These are phyloP conservation scores for Cutaneotrichosporon daszewskae DNA, from an alignment of 1,284 basidiomycete species.

Conservation along the genomic window DNA sequence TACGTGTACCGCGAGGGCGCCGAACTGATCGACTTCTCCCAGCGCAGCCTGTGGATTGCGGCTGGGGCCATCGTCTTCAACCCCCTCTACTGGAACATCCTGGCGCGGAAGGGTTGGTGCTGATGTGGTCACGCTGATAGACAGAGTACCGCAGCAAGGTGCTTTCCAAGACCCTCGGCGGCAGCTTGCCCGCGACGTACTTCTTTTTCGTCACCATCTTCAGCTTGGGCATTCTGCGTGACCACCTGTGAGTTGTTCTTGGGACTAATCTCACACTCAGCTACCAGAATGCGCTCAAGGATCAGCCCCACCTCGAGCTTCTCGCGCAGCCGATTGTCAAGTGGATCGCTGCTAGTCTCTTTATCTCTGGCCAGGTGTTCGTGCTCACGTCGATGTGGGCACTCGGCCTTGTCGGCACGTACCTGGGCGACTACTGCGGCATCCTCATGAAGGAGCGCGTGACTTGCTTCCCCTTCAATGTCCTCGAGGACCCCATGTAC, in stretches of 20 bases:
- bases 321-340: conserved; percentile 58
- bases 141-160: conserved; percentile 82
- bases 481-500: conserved; percentile 92
- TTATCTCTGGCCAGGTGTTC: conserved; percentile 68
- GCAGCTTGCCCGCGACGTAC: conserved; percentile 74
- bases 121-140: background rate
- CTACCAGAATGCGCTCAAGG: conserved; percentile 31
- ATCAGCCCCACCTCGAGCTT: conserved; percentile 40
- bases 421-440: conserved; percentile 98
- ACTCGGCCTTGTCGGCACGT: conserved; percentile 79
- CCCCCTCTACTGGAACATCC: conserved; percentile 91
- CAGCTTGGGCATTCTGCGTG: conserved; percentile 74
- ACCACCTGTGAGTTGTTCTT: conserved; percentile 62
- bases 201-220: conserved; percentile 88
- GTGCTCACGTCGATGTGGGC: conserved; percentile 87
- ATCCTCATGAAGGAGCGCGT: conserved; percentile 82
- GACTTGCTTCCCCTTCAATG: conserved; percentile 88
- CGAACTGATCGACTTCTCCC: conserved; percentile 53
- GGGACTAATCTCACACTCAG: conserved; percentile 17
- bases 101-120: conserved; percentile 78
- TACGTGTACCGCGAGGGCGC: conserved; percentile 25
- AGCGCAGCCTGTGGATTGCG: conserved; percentile 62
- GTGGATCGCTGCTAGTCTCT: conserved; percentile 60
- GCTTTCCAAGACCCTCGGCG: conserved; percentile 72
- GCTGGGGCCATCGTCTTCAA: conserved; percentile 72